Conservation (phyloP, 2,329 filamentous ascomycete species). For the Hypoxylon sp. region DNA sequence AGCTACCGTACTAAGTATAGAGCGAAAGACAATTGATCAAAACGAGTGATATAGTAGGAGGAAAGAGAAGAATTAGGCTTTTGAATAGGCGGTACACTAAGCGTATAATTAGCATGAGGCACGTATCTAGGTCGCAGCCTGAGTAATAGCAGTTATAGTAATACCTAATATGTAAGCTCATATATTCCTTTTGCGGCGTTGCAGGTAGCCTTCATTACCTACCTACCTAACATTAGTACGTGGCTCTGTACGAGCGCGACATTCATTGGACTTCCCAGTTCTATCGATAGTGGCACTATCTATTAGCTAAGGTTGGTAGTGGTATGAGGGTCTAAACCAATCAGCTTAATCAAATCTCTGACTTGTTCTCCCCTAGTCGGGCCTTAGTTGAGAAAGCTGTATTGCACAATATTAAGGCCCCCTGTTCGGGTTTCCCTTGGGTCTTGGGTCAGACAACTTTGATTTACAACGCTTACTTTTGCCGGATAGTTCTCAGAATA, state of each 20-base stretch:
- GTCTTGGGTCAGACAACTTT: constrained; percentile 46
- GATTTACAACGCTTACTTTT: constrained; percentile 46
- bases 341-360: constrained; percentile 38
- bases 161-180: constrained; percentile 36
- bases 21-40: constrained; percentile 13
- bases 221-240: constrained; percentile 11
- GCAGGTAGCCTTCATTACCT: constrained; percentile 24
- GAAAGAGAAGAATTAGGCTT: constrained; percentile 18
- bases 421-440: constrained; percentile 40
- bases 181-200: constrained; percentile 33
- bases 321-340: constrained; percentile 33
- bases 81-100: constrained; percentile 24
- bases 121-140: constrained; percentile 30
- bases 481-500: constrained; percentile 41
- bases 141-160: constrained; percentile 28
- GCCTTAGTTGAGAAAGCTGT: constrained; percentile 38
- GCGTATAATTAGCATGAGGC: constrained; percentile 23
- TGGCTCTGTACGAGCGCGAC: constrained; percentile 12
- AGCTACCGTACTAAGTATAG: constrained; percentile 27
- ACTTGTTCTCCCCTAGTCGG: constrained; percentile 40
- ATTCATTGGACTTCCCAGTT: constrained; percentile 13
- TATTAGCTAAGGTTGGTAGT: constrained; percentile 33
- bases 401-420: constrained; percentile 43
- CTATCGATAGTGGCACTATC: constrained; percentile 26
- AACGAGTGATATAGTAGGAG: constrained; percentile 4